These are phyloP conservation scores for Plasmodium knowlesi DNA, from an alignment of 169 alveolate species.

Conservation along the genomic window DNA sequence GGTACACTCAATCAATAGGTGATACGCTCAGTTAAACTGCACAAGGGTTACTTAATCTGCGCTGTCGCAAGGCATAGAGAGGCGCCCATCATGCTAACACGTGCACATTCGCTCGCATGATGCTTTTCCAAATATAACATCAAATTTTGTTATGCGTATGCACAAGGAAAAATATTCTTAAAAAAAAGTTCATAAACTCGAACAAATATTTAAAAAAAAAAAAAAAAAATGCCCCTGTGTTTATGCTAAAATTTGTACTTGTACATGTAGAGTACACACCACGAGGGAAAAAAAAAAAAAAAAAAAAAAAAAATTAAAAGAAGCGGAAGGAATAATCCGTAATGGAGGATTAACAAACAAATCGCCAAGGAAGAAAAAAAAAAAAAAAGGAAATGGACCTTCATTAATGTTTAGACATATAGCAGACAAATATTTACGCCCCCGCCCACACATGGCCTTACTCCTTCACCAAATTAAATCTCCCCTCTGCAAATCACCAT, in stretches of 20 bases:
- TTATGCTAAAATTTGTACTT: not conserved
- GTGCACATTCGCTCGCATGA: not conserved
- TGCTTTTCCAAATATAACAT: not conserved
- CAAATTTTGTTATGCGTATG: not conserved
- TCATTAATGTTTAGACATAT: not conserved
- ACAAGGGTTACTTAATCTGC: not conserved
- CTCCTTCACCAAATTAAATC: not conserved
- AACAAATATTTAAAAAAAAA: conserved; percentile 3
- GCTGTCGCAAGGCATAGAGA: not conserved
- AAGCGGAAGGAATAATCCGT: not conserved
- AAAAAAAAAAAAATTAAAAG: not conserved
- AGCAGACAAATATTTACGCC: not conserved
- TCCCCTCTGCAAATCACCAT: not conserved
- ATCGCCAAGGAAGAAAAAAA: not conserved
- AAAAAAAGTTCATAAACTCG: not conserved
- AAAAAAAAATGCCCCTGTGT: not conserved
- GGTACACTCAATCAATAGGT: no score
- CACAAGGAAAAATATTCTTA: not conserved
- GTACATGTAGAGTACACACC: not conserved
- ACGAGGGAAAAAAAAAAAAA: not conserved
- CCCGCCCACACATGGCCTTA: not conserved
- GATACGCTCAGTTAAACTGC: not conserved
- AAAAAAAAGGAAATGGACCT: not conserved
- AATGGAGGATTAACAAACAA: not conserved
- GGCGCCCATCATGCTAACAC: not conserved